Evolutionary conservation across 108 stramenopile species (phyloP).

Genomic region (Thalassiosira profunda): DNA sequence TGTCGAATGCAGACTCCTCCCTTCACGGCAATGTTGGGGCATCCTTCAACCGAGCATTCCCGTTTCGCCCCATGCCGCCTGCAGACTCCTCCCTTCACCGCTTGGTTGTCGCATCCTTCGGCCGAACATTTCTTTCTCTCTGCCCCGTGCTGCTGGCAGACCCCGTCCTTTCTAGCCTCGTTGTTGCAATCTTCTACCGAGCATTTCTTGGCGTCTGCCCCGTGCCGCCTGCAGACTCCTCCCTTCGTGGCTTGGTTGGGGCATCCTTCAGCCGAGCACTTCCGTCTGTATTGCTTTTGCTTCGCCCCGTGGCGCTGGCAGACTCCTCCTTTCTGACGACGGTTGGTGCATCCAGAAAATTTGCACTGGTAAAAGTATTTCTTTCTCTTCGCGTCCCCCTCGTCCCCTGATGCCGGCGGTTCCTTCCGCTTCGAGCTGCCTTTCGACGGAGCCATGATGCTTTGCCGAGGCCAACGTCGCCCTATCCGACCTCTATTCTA

Average conservation of each 20-base stretch:
- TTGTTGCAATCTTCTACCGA: background rate
- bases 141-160: background rate
- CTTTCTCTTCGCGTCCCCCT: background rate
- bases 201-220: background rate
- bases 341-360: background rate
- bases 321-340: background rate
- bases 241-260: background rate
- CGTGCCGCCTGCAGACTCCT: background rate
- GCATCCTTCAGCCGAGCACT: too few relatives aligned
- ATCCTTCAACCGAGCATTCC: constrained; percentile 1
- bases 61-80: background rate
- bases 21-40: constrained; percentile 8
- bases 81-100: background rate
- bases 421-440: too few relatives aligned
- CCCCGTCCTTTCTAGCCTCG: background rate
- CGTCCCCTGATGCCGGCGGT: background rate
- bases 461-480: background rate
- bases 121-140: background rate
- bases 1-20: constrained; percentile 1
- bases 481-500: background rate
- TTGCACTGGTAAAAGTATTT: constrained; percentile 1
- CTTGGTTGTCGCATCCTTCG: background rate
- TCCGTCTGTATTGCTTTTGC: background rate
- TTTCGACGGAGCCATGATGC: too few relatives aligned
- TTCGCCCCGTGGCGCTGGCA: constrained; percentile 1